phyloP scores from a whole-genome alignment of 2,329 filamentous ascomycete species.

The Mariannaea sp. region DNA sequence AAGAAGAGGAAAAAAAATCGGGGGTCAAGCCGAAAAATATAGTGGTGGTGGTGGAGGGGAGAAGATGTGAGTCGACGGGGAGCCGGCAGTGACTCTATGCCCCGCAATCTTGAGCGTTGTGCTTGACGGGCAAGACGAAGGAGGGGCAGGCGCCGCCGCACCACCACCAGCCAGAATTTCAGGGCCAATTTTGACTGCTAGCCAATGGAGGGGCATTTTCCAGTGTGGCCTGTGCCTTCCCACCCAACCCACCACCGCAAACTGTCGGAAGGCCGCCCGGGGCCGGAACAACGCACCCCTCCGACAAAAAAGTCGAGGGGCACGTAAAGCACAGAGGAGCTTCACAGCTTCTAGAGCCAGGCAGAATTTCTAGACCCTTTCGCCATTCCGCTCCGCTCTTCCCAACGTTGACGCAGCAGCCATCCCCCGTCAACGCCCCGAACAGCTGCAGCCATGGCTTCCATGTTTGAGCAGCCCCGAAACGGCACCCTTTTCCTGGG shows the following conservation, averaged over 20 bases:
- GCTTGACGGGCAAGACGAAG: constrained; percentile 11
- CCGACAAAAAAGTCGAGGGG: constrained; percentile 39
- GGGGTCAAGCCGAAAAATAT: constrained; percentile 22
- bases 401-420: constrained; percentile 35
- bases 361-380: constrained; percentile 40
- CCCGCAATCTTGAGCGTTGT: constrained; percentile 34
- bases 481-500: constrained; percentile 97
- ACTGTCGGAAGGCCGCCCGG: constrained; percentile 20
- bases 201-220: constrained; percentile 32
- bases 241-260: background rate
- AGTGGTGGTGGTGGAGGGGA: constrained; percentile 24
- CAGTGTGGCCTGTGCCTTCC: constrained; percentile 31
- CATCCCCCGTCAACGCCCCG: constrained; percentile 30
- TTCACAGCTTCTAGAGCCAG: constrained; percentile 40
- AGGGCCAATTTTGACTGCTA: constrained; percentile 30
- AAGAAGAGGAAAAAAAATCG: constrained; percentile 20
- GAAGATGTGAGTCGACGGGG: constrained; percentile 36
- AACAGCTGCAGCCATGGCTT: constrained; percentile 69
- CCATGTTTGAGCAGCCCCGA: constrained; percentile 93
- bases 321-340: constrained; percentile 28
- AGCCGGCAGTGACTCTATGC: constrained; percentile 34
- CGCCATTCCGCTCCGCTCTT: constrained; percentile 29
- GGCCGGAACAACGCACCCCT: constrained; percentile 35
- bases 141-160: constrained; percentile 34
- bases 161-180: constrained; percentile 32